Evolutionary conservation across 2,329 filamentous ascomycete genomes (phyloP), one percentile per base, ranked within the genome.

Genomic region (Rasamsonia emersonii): DNA sequence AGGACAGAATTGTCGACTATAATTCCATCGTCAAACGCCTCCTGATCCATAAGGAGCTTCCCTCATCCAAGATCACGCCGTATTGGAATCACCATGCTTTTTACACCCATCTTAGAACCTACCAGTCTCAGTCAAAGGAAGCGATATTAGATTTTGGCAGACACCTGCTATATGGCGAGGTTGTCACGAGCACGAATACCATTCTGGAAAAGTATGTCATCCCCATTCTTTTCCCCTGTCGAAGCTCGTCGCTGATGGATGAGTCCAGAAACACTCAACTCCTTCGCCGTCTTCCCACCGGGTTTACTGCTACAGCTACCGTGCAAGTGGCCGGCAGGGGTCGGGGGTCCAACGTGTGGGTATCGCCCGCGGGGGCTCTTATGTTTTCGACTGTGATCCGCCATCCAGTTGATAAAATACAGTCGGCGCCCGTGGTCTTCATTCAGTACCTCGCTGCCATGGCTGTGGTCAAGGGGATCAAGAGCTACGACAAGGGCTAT

Each of bases 111-210:
- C 67, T 96, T 7, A 61, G 65, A 15, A 63, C 74, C 16, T 93
- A 86, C 51, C 76, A 82, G 32, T 54, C 59, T 9, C 69, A 72
- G 28, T 67, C 71, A 2, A 58, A 61, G 18, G 70, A 75, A 27
- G 70, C 76, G 0, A 64, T 73, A 5, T 57, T 55, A 3, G 62
- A 73, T 15, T 96, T 93, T 67, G 91, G 91, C 4, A 73, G 78
- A 30, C 65, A 73, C 30, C 59, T 98, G 3, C 66, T 96, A 42
- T 96, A 96, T 50, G 88, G 82, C 32, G 86, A 95, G 55, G 86
- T 94, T 5, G 71, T 95, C 10, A 95, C 89, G 3, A 93, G 86
- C 54, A 98, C 91, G 17, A 94, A 89, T 59, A 94, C 88, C 0
- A 67, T 96, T 4, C 70, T 95, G 5, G 91, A 96, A 50, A 94